Base-by-base conservation (phyloP, 371 early-diverging fungal genomes). In the Mucor lusitanicus region DNA sequence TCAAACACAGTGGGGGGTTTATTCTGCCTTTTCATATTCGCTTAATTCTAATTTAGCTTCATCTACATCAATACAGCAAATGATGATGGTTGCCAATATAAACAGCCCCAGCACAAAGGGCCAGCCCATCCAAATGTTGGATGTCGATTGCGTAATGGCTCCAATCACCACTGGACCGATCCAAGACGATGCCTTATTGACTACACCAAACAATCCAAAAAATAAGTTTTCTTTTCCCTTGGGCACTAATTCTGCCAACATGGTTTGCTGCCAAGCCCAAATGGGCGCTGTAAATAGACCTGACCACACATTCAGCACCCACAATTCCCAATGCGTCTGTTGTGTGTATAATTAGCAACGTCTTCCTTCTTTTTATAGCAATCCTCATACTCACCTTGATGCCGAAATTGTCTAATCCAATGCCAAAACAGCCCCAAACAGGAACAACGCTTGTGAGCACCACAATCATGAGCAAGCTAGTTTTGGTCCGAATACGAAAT, bases 141-240 rank as follows among this genome's bases (percentile, higher is more conserved):
- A 59, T 0, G 85, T 82, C 5, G 68, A 62, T 35, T 83, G 71
- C 0, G 78, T 78, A 42, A 91, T 86, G 30, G 76, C 84, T 7
- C 78, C 88, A 48, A 87, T 80, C 0, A 87, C 73, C 1, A 87
- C 73, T 11, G 91, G 89, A 3, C 92, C 92, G 28, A 88, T 73
- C 83, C 87, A 90, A 21, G 86, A 71, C 6, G 84, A 79, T 0
- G 88, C 85, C 69, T 88, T 88, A 73, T 87, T 87, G 42, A 85
- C 81, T 33, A 91, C 78, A 23, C 86, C 86, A 71, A 82, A 85
- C 7, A 88, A 61, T 17, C 78, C 80, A 68, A 87, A 88, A 39
- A 87, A 86, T 66, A 83, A 74, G 27, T 81, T 77, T 68, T 86
- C 87, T 59, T 74, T 71, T 6, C 88, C 87, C 6, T 61, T 69